Evolutionary conservation across 73 alveolate genomes (phyloP), one percentile per base, ranked within the genome.

Genomic region (Stentor roeselii): DNA sequence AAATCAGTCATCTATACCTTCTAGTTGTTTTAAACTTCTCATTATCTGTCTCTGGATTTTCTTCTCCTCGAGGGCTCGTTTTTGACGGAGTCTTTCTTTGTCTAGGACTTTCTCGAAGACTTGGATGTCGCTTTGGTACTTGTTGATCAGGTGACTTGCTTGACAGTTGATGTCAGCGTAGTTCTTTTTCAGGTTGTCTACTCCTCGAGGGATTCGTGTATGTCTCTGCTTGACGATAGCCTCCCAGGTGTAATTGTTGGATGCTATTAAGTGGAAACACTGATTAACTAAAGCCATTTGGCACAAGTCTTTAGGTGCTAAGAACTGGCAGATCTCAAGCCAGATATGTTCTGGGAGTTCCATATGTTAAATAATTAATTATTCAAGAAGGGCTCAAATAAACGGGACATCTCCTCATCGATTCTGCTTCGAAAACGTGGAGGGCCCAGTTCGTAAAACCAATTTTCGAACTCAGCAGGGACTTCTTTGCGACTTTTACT

Each of bases 361-460:
- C 67, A 50, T 50, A 50, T 11, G 21, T 11, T 50, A 11, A 21
- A 50, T 50, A 50, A 50, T 50, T 11, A 11, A 50, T 50, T 50
- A 50, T n/a, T 50, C 67, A 11, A 50, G 67, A 50, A 50, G 67
- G 6, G 21, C 67, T 50, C 67, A 50, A n/a, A n/a, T n/a, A n/a
- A n/a, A n/a, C n/a, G n/a, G n/a, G n/a, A n/a, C n/a, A n/a, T n/a
- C 67, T 50, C 67, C 21, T 50, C 67, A 50, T 50, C 67, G 30
- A 50, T 50, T 50, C 67, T 6, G 67, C 67, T 50, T 50, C 21
- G 6, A 50, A 50, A 50, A 50, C 67, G 67, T 50, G 67, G 67
- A 50, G 67, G 67, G 67, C 67, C 67, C 21, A 50, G 67, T 21
- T 50, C 67, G 67, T 50, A 50, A 21, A 50, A 50, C 67, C 67